Evolutionary conservation across 805 yeast species (phyloP).

Genomic region (Candida loeiensis): DNA sequence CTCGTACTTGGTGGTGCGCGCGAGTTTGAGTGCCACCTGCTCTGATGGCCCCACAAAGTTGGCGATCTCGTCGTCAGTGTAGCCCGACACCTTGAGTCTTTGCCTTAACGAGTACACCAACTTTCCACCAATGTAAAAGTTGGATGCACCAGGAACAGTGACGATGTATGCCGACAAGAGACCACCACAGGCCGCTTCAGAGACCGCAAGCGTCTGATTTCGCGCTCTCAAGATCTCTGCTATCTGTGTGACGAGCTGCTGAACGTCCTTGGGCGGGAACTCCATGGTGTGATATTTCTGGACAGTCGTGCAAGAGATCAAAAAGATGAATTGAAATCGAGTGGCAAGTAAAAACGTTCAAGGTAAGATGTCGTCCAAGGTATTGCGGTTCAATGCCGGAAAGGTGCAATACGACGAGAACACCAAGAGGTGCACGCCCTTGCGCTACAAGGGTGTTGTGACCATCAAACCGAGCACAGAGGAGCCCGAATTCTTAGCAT

Average conservation of each 20-base stretch:
- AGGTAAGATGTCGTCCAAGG: constrained; percentile 12
- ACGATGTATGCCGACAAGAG: constrained; percentile 75
- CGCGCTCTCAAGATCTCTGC: constrained; percentile 51
- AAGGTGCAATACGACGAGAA: constrained; percentile 62
- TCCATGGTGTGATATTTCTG: too few relatives aligned
- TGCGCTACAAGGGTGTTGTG: constrained; percentile 63
- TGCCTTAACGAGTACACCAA: constrained; percentile 75
- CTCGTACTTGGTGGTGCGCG: constrained; percentile 75
- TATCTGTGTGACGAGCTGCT: constrained; percentile 50
- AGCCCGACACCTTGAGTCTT: constrained; percentile 70
- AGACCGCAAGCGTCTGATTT: constrained; percentile 67
- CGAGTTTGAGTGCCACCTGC: constrained; percentile 68
- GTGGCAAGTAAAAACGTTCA: neutral
- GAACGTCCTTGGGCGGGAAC: constrained; percentile 62
- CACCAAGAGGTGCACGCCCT: constrained; percentile 64
- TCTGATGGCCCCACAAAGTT: constrained; percentile 81
- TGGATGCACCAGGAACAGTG: constrained; percentile 81
- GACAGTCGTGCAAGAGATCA: constrained; percentile 1
- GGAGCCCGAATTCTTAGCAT: constrained; percentile 67
- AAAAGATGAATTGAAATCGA: too few relatives aligned
- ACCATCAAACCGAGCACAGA: constrained; percentile 60
- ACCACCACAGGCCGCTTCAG: constrained; percentile 92
- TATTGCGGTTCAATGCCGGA: constrained; percentile 73
- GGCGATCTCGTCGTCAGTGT: constrained; percentile 67
- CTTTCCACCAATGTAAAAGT: constrained; percentile 81